Evolutionary conservation across 208 protist genomes (phyloP), one percentile per base, ranked within the genome.

Genomic region (Leishmania aethiopica): DNA sequence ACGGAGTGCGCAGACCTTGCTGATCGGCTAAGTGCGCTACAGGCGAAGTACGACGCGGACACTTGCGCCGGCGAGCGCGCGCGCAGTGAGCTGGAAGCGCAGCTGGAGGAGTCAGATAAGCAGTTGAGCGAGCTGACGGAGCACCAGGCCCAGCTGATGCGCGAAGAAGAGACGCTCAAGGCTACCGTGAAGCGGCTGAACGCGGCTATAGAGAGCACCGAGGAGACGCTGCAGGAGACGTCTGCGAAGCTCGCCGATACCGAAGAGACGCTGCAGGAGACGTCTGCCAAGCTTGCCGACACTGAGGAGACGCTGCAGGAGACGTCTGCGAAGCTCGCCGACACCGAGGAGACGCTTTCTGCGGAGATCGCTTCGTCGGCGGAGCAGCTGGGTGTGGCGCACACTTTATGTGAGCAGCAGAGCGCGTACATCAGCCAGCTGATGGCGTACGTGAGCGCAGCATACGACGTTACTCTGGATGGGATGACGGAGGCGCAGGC

Each of bases 401-500:
- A 77, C n/a, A 62, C 3, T 17, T 67, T 78, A 0, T 81, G 80
- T n/a, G 32, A 72, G n/a, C 35, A 72, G 37, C 66, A 88, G 57
- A 62, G 79, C 35, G 60, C 73, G 35, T 84, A 83, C 70, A 77
- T 92, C n/a, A 67, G 66, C 22, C 55, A 84, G 13, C 45, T 87
- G 4, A 57, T 85, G 60, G 59, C 45, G n/a, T 88, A 88, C 66
- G 64, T 75, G 19, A 35, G 73, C 28, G 71, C 37, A 32, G 55
- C 81, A 4, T 86, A 85, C 76, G 70, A 51, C 19, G 69, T 60
- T 0, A 86, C 86, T 25, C 40, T 93, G 84, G 83, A 88, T 10
- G 88, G 78, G 6, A 78, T 92, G 45, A 86, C 80, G 32, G 71
- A 57, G 47, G 69, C 92, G 75, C 87, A 88, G 64, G 45, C 79